A percentile compares a stretch with the other conserved stretches of the same genome.
These are phyloP conservation scores for Penicillium mononematosum DNA, from an alignment of 495 filamentous ascomycete genomes.

Conservation along the genomic window DNA sequence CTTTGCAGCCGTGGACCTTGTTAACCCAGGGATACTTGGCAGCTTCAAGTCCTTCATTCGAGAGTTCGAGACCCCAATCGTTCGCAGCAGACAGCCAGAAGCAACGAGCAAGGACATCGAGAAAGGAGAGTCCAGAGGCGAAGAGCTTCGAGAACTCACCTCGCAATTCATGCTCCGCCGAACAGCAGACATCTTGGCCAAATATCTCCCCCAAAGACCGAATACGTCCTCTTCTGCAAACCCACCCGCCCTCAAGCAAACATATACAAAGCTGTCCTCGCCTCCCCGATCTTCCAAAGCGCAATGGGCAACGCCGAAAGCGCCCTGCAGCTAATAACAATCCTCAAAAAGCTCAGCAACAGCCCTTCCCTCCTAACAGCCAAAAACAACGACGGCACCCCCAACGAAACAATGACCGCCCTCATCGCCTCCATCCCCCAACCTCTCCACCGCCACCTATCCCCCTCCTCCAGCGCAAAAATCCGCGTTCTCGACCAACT, in stretches of 20 bases:
- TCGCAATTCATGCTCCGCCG: constrained; percentile 73
- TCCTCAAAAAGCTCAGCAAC: constrained; percentile 83
- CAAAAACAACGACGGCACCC: constrained; percentile 37
- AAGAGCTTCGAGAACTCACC: constrained; percentile 67
- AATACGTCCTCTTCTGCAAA: constrained; percentile 74
- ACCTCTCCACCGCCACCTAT: constrained; percentile 55
- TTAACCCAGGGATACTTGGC: constrained; percentile 73
- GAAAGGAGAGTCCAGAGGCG: constrained; percentile 66
- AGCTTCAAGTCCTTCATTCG: constrained; percentile 66
- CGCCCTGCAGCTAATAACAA: constrained; percentile 72
- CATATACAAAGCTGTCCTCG: constrained; percentile 68
- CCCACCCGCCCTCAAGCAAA: constrained; percentile 66
- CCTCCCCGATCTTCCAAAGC: constrained; percentile 65
- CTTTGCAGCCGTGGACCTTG: constrained; percentile 74
- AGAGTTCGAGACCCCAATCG: constrained; percentile 71
- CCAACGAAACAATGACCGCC: constrained; percentile 41
- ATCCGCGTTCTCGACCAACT: constrained; percentile 70
- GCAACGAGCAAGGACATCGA: constrained; percentile 65
- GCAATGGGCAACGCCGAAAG: constrained; percentile 65
- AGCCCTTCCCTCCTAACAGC: constrained; percentile 64
- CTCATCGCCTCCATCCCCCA: constrained; percentile 60
- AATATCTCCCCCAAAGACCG: constrained; percentile 74
- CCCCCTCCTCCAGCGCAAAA: constrained; percentile 64
- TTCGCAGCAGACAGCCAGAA: constrained; percentile 70
- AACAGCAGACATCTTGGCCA: constrained; percentile 70